Conservation (phyloP, 2,329 filamentous ascomycete species). For the Aspergillaceae sp. region DNA sequence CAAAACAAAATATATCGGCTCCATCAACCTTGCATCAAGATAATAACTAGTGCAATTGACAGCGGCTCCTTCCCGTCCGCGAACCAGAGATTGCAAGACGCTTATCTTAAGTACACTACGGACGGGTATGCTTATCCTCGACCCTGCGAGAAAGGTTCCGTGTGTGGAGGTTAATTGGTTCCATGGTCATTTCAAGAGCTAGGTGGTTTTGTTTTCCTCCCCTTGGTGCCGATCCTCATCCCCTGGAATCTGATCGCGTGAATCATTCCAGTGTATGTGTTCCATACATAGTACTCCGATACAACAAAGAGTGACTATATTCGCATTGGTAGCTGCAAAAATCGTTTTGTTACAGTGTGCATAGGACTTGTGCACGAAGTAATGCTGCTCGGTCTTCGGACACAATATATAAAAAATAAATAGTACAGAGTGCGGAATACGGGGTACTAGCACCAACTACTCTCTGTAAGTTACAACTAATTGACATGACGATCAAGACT, state of each 20-base stretch:
- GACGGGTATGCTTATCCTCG: slow-evolving; percentile 15
- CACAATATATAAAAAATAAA: too few relatives aligned
- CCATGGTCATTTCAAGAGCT: not conserved
- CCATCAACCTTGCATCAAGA: not conserved
- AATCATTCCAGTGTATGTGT: too few relatives aligned
- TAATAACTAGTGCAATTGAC: slow-evolving; percentile 4
- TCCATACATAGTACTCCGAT: too few relatives aligned
- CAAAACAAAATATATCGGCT: not conserved
- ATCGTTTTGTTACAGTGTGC: too few relatives aligned
- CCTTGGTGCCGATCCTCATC: not conserved
- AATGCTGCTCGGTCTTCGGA: too few relatives aligned
- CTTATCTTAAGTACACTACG: slow-evolving; percentile 6
- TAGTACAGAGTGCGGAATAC: not conserved
- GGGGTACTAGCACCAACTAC: not conserved
- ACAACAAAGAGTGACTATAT: too few relatives aligned
- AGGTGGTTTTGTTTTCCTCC: too few relatives aligned
- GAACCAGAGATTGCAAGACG: slow-evolving; percentile 16
- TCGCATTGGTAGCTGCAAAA: too few relatives aligned
- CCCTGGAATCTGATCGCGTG: too few relatives aligned
- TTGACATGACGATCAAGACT: not conserved
- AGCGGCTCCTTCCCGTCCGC: slow-evolving; percentile 14
- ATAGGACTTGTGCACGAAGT: too few relatives aligned
- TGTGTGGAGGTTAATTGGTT: not conserved
- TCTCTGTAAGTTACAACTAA: not conserved
- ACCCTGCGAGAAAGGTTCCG: slow-evolving; percentile 7